Percentiles rank a stretch among this genome's conserved stretches.
phyloP scores from a whole-genome alignment of 768 basidiomycete genomes.

The Gyrodon lividus region DNA sequence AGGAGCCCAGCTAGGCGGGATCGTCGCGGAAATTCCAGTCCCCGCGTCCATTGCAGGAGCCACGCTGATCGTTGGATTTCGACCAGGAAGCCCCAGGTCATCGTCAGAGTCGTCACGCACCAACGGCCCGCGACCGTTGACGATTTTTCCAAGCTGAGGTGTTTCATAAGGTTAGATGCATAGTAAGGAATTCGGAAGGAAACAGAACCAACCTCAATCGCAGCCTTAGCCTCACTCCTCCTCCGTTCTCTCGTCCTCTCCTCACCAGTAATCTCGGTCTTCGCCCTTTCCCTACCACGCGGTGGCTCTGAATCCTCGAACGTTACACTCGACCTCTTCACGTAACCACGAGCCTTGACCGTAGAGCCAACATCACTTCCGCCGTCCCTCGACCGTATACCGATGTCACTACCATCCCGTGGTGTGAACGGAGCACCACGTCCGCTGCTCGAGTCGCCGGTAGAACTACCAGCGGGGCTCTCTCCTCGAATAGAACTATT shows the following conservation, averaged over 20 bases:
- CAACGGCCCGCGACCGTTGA: constrained; percentile 73
- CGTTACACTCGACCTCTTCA: constrained; percentile 63
- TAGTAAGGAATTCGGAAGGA: background rate
- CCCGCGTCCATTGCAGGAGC: constrained; percentile 33
- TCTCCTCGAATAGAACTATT: constrained; percentile 42
- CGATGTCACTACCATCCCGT: constrained; percentile 69
- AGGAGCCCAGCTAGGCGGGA: constrained; percentile 36
- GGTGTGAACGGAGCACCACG: constrained; percentile 69
- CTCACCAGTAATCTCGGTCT: constrained; percentile 39
- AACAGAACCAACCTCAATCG: constrained; percentile 65
- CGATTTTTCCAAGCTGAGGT: constrained; percentile 77
- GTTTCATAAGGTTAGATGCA: constrained; percentile 7
- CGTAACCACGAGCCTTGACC: constrained; percentile 34
- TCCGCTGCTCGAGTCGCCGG: constrained; percentile 81
- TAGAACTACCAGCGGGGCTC: constrained; percentile 77
- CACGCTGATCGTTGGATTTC: constrained; percentile 35
- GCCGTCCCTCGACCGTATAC: constrained; percentile 21
- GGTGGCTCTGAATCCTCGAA: constrained; percentile 54
- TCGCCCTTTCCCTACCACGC: constrained; percentile 32
- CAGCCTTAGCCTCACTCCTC: constrained; percentile 80
- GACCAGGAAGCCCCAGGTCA: constrained; percentile 27
- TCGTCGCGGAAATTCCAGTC: constrained; percentile 23
- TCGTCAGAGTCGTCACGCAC: constrained; percentile 50
- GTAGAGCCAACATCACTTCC: constrained; percentile 26
- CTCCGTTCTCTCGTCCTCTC: constrained; percentile 68